These are phyloP conservation scores for Leishmania amazonensis DNA, from an alignment of 208 protist species.

Conservation along the genomic window DNA sequence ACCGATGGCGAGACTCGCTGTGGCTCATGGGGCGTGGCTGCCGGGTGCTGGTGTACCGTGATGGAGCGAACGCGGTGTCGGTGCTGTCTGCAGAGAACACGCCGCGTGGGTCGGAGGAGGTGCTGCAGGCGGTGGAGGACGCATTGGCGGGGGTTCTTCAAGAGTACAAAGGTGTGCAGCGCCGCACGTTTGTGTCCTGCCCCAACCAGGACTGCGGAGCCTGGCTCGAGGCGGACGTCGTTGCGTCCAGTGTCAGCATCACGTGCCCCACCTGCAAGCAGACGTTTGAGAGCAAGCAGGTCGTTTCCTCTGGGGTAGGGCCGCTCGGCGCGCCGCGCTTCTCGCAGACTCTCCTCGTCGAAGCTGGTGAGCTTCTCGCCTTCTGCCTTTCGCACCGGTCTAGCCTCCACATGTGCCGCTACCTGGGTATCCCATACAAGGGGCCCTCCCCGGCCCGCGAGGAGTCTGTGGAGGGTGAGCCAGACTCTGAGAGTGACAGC, in stretches of 20 bases:
- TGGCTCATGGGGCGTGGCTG: conserved; percentile 71
- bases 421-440: conserved; percentile 63
- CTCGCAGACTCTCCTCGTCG: conserved; percentile 47
- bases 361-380: conserved; percentile 63
- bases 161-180: conserved; percentile 77
- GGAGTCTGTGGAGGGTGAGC: conserved; percentile 17
- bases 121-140: conserved; percentile 67
- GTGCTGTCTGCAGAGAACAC: conserved; percentile 63
- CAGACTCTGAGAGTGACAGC: conserved; percentile 20
- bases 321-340: conserved; percentile 38
- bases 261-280: conserved; percentile 60
- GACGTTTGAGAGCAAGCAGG: conserved; percentile 49
- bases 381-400: conserved; percentile 54
- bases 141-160: conserved; percentile 50
- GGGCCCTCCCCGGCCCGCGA: conserved; percentile 25
- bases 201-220: conserved; percentile 64
- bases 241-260: conserved; percentile 44
- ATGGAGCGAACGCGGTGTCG: conserved; percentile 55
- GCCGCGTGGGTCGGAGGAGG: conserved; percentile 49
- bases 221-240: conserved; percentile 58
- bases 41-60: conserved; percentile 78
- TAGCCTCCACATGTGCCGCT: conserved; percentile 61
- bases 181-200: conserved; percentile 61
- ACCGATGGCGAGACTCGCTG: conserved; percentile 84
- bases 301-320: conserved; percentile 42